phyloP scores from a whole-genome alignment of 2,329 filamentous ascomycete genomes.

The Stemphylium vesicarium region DNA sequence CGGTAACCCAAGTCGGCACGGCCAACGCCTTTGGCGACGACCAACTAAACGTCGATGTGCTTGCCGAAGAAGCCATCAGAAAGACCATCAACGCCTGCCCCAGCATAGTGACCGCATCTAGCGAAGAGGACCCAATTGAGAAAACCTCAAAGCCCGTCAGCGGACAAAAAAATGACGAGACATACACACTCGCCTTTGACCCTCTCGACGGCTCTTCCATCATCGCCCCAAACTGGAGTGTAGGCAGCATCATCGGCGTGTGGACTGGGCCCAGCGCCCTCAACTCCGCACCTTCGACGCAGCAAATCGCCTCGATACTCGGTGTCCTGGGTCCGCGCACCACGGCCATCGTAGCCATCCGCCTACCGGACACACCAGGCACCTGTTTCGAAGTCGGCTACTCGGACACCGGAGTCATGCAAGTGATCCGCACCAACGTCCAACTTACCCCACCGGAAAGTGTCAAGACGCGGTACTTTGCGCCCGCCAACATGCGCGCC shows the following conservation, averaged over 20 bases:
- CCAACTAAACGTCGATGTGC: slow-evolving; percentile 65
- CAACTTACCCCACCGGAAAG: not conserved
- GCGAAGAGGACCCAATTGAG: slow-evolving; percentile 64
- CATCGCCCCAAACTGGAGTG: slow-evolving; percentile 48
- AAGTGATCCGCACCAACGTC: slow-evolving; percentile 50
- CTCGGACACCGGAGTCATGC: slow-evolving; percentile 39
- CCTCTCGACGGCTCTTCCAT: slow-evolving; percentile 70
- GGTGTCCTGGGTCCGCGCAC: slow-evolving; percentile 45
- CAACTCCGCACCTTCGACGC: slow-evolving; percentile 21
- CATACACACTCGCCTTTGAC: slow-evolving; percentile 67
- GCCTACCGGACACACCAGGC: slow-evolving; percentile 49
- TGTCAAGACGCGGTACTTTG: slow-evolving; percentile 64
- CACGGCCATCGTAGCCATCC: slow-evolving; percentile 60
- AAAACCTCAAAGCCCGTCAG: slow-evolving; percentile 41
- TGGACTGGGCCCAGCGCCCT: slow-evolving; percentile 51
- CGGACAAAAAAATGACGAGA: slow-evolving; percentile 17
- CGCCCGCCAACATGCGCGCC: slow-evolving; percentile 66
- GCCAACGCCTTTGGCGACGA: slow-evolving; percentile 63
- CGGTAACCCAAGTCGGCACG: slow-evolving; percentile 33
- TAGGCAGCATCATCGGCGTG: slow-evolving; percentile 65
- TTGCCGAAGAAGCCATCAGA: slow-evolving; percentile 63
- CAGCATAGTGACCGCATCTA: slow-evolving; percentile 64
- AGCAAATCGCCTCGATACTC: slow-evolving; percentile 43
- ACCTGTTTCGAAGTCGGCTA: slow-evolving; percentile 62
- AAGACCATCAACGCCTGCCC: slow-evolving; percentile 60